These are phyloP conservation scores for Trichoderma virens DNA, from an alignment of 495 filamentous ascomycete genomes.

Conservation along the genomic window DNA sequence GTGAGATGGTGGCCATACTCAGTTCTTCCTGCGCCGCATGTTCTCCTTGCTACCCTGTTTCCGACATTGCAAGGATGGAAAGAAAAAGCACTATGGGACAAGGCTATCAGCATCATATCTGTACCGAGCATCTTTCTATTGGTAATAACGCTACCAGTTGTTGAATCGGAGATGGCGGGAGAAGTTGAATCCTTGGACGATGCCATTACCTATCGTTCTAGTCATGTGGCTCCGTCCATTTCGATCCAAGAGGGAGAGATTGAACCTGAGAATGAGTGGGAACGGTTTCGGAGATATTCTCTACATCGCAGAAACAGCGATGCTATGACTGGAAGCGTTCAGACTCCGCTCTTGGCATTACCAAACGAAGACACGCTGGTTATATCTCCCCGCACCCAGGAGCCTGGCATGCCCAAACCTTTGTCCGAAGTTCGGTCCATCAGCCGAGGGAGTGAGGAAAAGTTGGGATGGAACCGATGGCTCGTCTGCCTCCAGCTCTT, in stretches of 20 bases:
- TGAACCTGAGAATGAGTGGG: slow-evolving; percentile 41
- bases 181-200: slow-evolving; percentile 43
- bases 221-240: slow-evolving; percentile 22
- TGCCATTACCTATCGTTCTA: slow-evolving; percentile 23
- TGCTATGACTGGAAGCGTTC: neutral
- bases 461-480: slow-evolving; percentile 81
- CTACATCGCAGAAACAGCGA: slow-evolving; percentile 30
- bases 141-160: slow-evolving; percentile 85
- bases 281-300: slow-evolving; percentile 32
- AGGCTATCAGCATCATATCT: slow-evolving; percentile 66
- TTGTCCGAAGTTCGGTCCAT: slow-evolving; percentile 14
- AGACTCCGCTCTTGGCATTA: slow-evolving; percentile 2
- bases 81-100: slow-evolving; percentile 69
- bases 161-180: slow-evolving; percentile 49
- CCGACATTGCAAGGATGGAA: slow-evolving; percentile 78
- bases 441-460: slow-evolving; percentile 20
- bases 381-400: slow-evolving; percentile 9
- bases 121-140: slow-evolving; percentile 86
- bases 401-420: slow-evolving; percentile 18
- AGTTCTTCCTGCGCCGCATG: slow-evolving; percentile 58
- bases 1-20: slow-evolving; percentile 68
- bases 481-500: slow-evolving; percentile 78
- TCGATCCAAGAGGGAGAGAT: slow-evolving; percentile 21
- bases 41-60: slow-evolving; percentile 71
- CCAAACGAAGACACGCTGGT: neutral